Percentiles rank a stretch among this genome's conserved stretches.
Evolutionary conservation across 139 green algal species (phyloP).

Genomic region (Micractinium conductrix): DNA sequence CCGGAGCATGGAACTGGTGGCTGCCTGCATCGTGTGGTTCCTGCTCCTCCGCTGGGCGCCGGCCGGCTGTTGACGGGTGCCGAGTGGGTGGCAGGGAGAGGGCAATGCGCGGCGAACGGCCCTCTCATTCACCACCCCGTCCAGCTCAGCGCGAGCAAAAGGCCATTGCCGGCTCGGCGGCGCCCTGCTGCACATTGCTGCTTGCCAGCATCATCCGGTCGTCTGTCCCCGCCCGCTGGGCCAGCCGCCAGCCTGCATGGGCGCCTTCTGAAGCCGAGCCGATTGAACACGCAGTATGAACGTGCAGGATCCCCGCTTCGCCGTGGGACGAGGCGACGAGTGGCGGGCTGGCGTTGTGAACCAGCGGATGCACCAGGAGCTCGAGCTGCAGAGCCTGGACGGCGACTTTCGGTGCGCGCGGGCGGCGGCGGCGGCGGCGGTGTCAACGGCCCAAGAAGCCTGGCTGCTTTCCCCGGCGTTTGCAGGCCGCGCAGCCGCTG

Average conservation of each 20-base stretch:
- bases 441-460: too few relatives aligned
- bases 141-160: too few relatives aligned
- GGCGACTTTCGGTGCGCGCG: constrained; percentile 45
- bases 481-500: not conserved
- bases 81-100: too few relatives aligned
- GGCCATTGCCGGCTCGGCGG: too few relatives aligned
- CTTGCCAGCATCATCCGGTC: too few relatives aligned
- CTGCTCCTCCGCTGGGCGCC: not conserved
- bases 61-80: too few relatives aligned
- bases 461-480: too few relatives aligned
- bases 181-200: too few relatives aligned
- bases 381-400: constrained; percentile 29
- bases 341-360: constrained; percentile 34
- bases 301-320: constrained; percentile 44
- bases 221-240: not conserved
- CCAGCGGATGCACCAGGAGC: constrained; percentile 26
- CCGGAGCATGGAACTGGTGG: too few relatives aligned
- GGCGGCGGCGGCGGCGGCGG: not conserved
- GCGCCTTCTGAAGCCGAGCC: not conserved
- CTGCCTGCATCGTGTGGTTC: not conserved
- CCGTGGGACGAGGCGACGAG: constrained; percentile 50
- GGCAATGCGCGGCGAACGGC: too few relatives aligned
- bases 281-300: not conserved
- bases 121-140: too few relatives aligned
- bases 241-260: not conserved